These are phyloP conservation scores for Claviceps sp. DNA, from an alignment of 2,329 filamentous ascomycete species.

Conservation along the genomic window DNA sequence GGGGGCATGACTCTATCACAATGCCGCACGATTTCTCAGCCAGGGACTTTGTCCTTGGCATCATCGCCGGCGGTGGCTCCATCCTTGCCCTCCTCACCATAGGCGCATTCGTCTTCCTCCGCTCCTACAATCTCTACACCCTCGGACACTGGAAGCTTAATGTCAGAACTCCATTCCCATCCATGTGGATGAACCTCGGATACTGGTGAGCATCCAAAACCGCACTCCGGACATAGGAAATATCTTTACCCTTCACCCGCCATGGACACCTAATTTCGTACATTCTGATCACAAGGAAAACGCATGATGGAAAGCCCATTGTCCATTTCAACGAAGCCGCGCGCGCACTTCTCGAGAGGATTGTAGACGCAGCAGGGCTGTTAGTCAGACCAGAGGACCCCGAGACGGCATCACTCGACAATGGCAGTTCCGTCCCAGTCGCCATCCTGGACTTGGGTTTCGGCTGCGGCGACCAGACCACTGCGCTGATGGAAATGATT, in stretches of 20 bases:
- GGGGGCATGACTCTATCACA: neutral
- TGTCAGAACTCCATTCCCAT: constrained; percentile 27
- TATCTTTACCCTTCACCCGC: neutral
- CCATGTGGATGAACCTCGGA: constrained; percentile 54
- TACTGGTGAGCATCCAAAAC: constrained; percentile 35
- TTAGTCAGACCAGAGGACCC: constrained; percentile 8
- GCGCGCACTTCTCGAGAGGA: constrained; percentile 31
- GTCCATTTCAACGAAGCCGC: constrained; percentile 32
- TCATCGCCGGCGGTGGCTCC: constrained; percentile 14
- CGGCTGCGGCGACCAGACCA: constrained; percentile 45
- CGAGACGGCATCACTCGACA: neutral
- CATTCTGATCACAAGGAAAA: constrained; percentile 14
- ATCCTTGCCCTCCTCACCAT: constrained; percentile 9
- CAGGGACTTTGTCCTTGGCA: constrained; percentile 16
- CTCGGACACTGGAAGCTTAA: constrained; percentile 45
- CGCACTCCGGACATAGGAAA: neutral
- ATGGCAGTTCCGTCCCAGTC: constrained; percentile 20
- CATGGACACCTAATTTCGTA: neutral
- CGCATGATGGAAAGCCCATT: constrained; percentile 15
- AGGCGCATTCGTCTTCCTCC: constrained; percentile 11
- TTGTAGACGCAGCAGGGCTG: constrained; percentile 31
- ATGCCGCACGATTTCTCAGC: constrained; percentile 4
- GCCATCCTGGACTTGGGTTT: constrained; percentile 41
- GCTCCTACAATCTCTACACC: constrained; percentile 27
- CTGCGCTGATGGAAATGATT: constrained; percentile 26